Base-by-base conservation (phyloP, 2,329 filamentous ascomycete genomes). In the Colletotrichum navitas region DNA sequence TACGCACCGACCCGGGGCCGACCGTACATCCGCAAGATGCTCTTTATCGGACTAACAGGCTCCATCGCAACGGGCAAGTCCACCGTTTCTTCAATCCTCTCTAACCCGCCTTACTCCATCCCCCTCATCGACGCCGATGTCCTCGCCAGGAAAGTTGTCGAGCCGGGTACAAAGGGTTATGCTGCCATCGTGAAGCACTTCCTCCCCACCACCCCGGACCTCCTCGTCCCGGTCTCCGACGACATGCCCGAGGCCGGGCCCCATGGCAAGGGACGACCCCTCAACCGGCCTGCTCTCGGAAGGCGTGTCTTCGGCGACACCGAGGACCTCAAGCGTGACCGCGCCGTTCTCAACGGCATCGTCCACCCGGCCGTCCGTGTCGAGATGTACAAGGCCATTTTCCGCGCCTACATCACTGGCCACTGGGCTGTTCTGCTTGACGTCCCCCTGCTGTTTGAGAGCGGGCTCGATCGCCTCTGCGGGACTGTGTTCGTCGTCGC, bases 41-140 rank as follows among this genome's bases (percentile, higher is more conserved):
- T 98, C 60, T 91, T 99, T 78, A 94, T 99, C 77, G 96, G 96
- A 68, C 90, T 99, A 34, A 99, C 96, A 11, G 96, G 96, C 80
- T 97, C 95, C 73, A 98, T 99, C 79, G 96, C 96, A 72, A 99
- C 96, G 7, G 96, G 96, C 81, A 99, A 99, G 88, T 97, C 95
- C 56, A 99, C 95, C 75, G 94, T 98, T 66, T 97, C 96, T 36
- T 86, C 88, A 49, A 88, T 97, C 76, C 93, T 99, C 77, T 90
- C 92, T 62, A 87, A 89, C 5, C 86, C 93, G 6, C 96, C 95
- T 0, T 93, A 98, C 85, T 92, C 89, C 72, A 88, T 99, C 73
- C 95, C 96, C 77, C 88, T 99, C 76, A 92, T 99, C 84, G 96
- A 99, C 80, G 95, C 96, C 79, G 96, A 99, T 84, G 84, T 97